A percentile compares a stretch with the other conserved stretches of the same genome.
Conservation (phyloP, 176 grass and related monocot genomes). For the Oryza longistaminata region DNA sequence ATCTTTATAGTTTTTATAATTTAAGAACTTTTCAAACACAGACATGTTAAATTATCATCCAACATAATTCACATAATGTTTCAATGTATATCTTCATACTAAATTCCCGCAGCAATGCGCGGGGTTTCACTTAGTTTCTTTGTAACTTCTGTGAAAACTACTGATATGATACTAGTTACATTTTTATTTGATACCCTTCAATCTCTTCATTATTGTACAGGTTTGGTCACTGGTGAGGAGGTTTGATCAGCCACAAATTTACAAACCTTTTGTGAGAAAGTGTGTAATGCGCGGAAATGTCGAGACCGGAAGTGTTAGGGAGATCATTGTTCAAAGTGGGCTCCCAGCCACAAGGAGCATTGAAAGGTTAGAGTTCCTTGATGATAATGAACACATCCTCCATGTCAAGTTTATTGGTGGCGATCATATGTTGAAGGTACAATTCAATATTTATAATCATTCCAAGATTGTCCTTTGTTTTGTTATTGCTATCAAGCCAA, state of each 20-base stretch:
- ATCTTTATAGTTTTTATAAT: too few species aligned
- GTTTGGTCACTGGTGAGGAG: constrained; percentile 91
- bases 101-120: too few species aligned
- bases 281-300: constrained; percentile 67
- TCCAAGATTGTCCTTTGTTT: too few species aligned
- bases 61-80: too few species aligned
- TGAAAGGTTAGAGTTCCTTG: constrained; percentile 64
- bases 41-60: too few species aligned
- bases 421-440: constrained; percentile 70
- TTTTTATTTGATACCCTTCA: neutral
- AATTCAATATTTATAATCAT: neutral
- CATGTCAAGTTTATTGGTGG: constrained; percentile 73
- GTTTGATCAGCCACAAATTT: constrained; percentile 85
- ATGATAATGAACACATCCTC: constrained; percentile 77
- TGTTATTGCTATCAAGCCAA: too few species aligned
- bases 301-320: constrained; percentile 65
- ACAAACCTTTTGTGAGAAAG: constrained; percentile 75
- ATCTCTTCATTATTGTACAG: constrained; percentile 9
- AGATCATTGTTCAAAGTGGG: constrained; percentile 74
- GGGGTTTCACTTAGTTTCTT: neutral
- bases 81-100: too few species aligned
- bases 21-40: too few species aligned
- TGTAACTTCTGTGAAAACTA: neutral
- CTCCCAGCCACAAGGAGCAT: constrained; percentile 75
- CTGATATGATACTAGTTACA: neutral